Evolutionary conservation across 1,284 basidiomycete genomes (phyloP), one percentile per base, ranked within the genome.

Genomic region (Marasmius fiardii): DNA sequence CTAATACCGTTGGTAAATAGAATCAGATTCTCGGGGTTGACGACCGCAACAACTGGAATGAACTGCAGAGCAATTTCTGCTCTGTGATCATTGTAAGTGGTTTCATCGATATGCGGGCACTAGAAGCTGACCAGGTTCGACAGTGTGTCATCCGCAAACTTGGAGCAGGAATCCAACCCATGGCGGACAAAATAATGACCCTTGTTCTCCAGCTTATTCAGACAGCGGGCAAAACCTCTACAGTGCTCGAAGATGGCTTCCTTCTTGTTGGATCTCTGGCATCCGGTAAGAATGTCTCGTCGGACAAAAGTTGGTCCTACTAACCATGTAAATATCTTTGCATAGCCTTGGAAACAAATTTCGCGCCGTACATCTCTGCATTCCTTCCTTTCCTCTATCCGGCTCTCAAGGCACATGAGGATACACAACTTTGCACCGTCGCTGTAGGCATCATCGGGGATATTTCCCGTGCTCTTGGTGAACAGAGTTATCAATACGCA

Each of bases 41-140:
- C 72, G 96, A 99, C 70, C 86, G 93, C 62, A 96, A 96, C 74
- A 99, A 98, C 78, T 98, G 96, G 94, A 96, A 95, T 68, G 96
- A 99, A 71, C 79, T 99, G 43, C 95, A 98, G 72, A 91, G 93
- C 74, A 97, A 96, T 74, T 83, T 98, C 66, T 98, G 95, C 73
- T 89, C 90, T 59, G 91, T 97, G 48, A 78, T 94, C 56, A 90
- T 92, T 53, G 92, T 92, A 65, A 67, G 88, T 77, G 16, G 34
- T 23, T 20, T 20, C 18, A 43, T 24, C 6, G 56, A 51, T 26
- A 43, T 20, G 18, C 57, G 14, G 52, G 35, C 43, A 18, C 4
- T n/a, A n/a, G 26, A 16, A 44, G 14, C 26, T 56, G 54, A 52
- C 49, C 31, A 43, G 50, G 55, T 18, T 47, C 43, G 47, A 4